Base-by-base conservation (phyloP, 768 basidiomycete species). In the Daedaleopsis sinensis region DNA sequence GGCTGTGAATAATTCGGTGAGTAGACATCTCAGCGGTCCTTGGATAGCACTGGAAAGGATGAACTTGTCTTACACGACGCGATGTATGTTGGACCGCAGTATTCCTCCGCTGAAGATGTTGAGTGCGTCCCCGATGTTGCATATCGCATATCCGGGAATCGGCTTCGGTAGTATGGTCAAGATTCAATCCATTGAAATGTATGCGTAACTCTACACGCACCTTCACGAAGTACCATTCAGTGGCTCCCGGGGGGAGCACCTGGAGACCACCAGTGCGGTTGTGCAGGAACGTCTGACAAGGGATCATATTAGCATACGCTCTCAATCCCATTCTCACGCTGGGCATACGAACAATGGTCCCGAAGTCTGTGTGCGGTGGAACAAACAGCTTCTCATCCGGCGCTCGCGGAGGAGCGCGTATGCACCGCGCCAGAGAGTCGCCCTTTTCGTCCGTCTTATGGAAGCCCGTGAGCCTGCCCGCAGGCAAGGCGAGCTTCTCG, bases 231-330 rank as follows among this genome's bases (percentile, higher is more conserved):
- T 83, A 82, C 89, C 89, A 91, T 21, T 79, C 70, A 19, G 84
- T 81, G 6, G 79, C 68, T 15, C 84, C 86, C 0, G 87, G 88
- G 0, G 81, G 79, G 46, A 89, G 76, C 0, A 90, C 88, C 62
- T 90, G 89, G 4, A 91, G 74, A 0, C 89, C 89, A 5, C 89
- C 89, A 0, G 89, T 79, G 2, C 79, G 80, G 68, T 90, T 90
- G 66, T 89, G 86, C 58, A 91, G 74, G 75, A 90, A 85, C 0
- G 86, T 87, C 59, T 12, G 21, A 6, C 35, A 5, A n/a, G 1
- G 32, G 32, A 16, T 36, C n/a, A 39, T n/a, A 19, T 37, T 19
- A 23, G 47, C 13, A 10, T 11, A n/a, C n/a, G n/a, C n/a, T n/a
- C n/a, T n/a, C n/a, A n/a, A n/a, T n/a, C n/a, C n/a, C 21, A 32